Evolutionary conservation across 2,329 filamentous ascomycete genomes (phyloP).

Genomic region (Stemphylium lycopersici): DNA sequence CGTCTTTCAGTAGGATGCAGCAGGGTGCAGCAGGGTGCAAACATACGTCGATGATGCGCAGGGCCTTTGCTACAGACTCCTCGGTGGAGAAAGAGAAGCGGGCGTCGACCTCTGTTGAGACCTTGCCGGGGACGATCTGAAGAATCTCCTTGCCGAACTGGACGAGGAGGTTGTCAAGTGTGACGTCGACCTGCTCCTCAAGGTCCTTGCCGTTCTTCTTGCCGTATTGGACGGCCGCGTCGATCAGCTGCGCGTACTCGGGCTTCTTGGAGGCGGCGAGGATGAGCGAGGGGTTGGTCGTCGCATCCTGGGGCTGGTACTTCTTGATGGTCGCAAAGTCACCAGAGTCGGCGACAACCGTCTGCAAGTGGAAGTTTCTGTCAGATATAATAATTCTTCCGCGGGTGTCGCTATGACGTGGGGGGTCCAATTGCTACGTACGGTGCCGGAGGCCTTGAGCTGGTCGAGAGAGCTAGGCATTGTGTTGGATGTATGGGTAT

Average conservation of each 20-base stretch:
- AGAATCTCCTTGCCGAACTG: conserved; percentile 99
- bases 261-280: conserved; percentile 97
- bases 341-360: conserved; percentile 97
- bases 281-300: conserved; percentile 98
- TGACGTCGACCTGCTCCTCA: conserved; percentile 84
- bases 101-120: conserved; percentile 98
- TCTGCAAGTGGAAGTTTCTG: conserved; percentile 57
- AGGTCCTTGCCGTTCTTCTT: conserved; percentile 72
- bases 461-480: conserved; percentile 95
- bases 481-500: conserved; percentile 26
- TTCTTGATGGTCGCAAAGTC: conserved; percentile 86
- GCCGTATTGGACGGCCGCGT: conserved; percentile 81
- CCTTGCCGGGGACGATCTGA: conserved; percentile 95
- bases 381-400: conserved; percentile 8
- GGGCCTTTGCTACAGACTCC: conserved; percentile 90
- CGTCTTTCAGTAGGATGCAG: not conserved
- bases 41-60: conserved; percentile 92
- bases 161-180: conserved; percentile 92
- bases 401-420: conserved; percentile 19
- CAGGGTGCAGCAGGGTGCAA: not conserved
- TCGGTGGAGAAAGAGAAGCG: conserved; percentile 94
- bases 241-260: conserved; percentile 92
- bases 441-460: conserved; percentile 95
- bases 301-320: conserved; percentile 99
- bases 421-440: conserved; percentile 60